Evolutionary conservation across 2,329 filamentous ascomycete species (phyloP), one percentile per base, ranked within the genome.

Genomic region (Diaporthe australafricana): DNA sequence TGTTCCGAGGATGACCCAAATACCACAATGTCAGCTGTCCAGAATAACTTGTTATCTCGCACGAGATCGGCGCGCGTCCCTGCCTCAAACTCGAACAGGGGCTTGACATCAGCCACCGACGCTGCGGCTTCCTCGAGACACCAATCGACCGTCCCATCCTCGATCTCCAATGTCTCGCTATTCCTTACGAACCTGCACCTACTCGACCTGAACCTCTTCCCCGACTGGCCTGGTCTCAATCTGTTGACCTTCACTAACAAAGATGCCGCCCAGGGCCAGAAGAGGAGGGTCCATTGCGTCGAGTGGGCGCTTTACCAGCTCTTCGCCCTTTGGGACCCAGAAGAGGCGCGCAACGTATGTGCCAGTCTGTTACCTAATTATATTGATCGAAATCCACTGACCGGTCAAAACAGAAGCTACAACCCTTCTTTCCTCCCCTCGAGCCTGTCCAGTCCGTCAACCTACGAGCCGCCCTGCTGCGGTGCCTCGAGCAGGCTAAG

Each of bases 291-390:
- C 47, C 91, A 93, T 76, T 90, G 90, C 72, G 90, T 95, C 47
- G 96, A 99, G 84, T 98, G 96, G 94, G 90, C 92, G 0, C 85
- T 98, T n/a, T 98, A 93, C 81, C 92, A 94, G 66, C 87, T 99
- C 17, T 98, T 98, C 80, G 87, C 88, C 47, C 84, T 97, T 3
- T 98, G 94, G 92, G 93, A 98, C 78, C 88, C 90, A 0, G 89
- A 92, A 14, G 92, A 94, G 77, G 89, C 95, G 22, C 88, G 89
- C 74, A 92, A 92, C 84, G 94, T 94, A 86, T 50, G 84, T 77
- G 53, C 48, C 8, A 7, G n/a, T 60, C 14, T 22, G 11, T 25
- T 38, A 3, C n/a, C 38, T 35, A 35, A 9, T 9, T 35, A 55
- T 11, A 7, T 8, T 7, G 42, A 57, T 65, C 12, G 52, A 70